Conservation (phyloP, 352 stramenopile genomes). For the Globisporangium spinosum region DNA sequence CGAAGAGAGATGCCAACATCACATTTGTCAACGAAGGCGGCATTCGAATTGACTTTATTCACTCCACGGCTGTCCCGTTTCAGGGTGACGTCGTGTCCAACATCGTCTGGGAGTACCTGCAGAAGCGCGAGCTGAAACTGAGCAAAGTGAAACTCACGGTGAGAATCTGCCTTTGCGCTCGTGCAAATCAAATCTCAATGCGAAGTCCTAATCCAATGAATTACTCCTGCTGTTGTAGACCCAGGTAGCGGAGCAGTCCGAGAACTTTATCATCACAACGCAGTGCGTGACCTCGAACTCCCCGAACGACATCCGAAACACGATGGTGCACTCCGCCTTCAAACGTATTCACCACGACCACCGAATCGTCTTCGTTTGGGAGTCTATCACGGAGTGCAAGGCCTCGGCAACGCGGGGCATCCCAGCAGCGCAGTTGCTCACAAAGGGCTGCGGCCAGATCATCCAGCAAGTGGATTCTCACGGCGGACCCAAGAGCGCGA, state of each 20-base stretch:
- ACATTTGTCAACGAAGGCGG: not conserved
- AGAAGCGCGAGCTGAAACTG: conserved; percentile 3
- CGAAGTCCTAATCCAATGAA: no score
- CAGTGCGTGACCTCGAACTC: conserved; percentile 2
- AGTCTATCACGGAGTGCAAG: conserved; percentile 4
- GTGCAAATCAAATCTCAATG: no score
- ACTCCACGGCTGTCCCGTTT: conserved; percentile 2
- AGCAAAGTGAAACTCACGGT: not conserved
- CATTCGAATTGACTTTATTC: conserved; percentile 8
- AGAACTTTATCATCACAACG: conserved; percentile 8
- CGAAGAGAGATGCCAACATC: not conserved
- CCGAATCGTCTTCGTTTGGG: conserved; percentile 6
- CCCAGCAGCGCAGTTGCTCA: not conserved
- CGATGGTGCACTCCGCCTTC: not conserved
- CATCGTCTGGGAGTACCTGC: conserved; percentile 9
- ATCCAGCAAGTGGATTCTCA: not conserved
- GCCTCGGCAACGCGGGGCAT: not conserved
- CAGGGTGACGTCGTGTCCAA: not conserved
- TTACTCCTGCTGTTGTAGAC: not conserved
- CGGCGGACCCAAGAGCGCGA: not conserved
- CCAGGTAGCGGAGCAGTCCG: conserved; percentile 1
- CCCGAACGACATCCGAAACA: not conserved
- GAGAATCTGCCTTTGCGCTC: not conserved
- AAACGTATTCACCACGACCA: not conserved
- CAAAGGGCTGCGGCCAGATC: conserved; percentile 3